Base-by-base conservation (phyloP, 257 asterid genomes). In the Petunia secreta region DNA sequence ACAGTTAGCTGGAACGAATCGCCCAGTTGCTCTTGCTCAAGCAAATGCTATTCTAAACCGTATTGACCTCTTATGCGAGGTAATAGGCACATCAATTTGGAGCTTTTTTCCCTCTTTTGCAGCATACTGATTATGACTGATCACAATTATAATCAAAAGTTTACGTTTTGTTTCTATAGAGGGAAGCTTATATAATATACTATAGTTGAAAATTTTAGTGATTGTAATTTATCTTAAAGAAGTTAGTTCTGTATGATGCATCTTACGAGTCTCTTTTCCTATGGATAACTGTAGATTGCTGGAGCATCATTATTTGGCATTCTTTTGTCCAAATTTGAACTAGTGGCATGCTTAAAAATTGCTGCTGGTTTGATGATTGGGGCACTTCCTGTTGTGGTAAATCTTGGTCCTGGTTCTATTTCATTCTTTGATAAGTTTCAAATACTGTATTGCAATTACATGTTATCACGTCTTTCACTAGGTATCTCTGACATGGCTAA, bases 1-100 rank as follows among this genome's bases (percentile, higher is more conserved):
- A 64, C 92, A 93, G 98, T 88, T 95, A 84, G 98, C 99, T 40
- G 98, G 99, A 85, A 85, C 91, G 71, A 89, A 91, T 84, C 89
- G 97, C 80, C 96, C 97, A 84, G 85, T 93, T 82, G 99, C 98
- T 79, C 98, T 95, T 83, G 97, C 98, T 81, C 93, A 90, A 88
- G 97, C 99, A 64, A 95, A 95, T 91, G 95, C 99, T 78, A 79
- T 87, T 86, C 88, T 93, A 75, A 94, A 90, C 86, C 91, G 97
- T 86, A 95, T 95, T 82, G 93, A 92, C 87, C 97, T 92, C 67
- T 87, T 93, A 43, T 93, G 97, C 8, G 99, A 95, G 99, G 98
- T 71, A 71, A 50, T 50, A 34, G 5, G 43, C 77, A 71, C 11
- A 13, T 71, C 62, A 50, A 34, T 41, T 34, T 60, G 62, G 39